phyloP scores from a whole-genome alignment of 108 stramenopile genomes.

The Conticribra weissflogii region DNA sequence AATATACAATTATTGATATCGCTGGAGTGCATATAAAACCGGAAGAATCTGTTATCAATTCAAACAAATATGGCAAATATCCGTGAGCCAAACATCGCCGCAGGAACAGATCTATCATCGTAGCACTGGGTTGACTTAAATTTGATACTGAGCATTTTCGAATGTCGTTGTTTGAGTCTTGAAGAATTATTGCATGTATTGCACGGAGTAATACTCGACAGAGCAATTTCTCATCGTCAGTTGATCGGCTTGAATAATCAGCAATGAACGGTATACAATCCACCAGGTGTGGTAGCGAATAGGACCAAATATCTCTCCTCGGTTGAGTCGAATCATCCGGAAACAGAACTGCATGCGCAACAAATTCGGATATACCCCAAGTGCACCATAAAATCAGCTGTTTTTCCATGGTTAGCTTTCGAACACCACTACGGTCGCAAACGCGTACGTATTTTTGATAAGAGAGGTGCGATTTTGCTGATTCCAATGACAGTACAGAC shows the following conservation, averaged over 20 bases:
- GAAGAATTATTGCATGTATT: conserved; percentile 23
- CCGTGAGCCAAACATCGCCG: conserved; percentile 29
- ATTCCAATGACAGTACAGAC: neutral
- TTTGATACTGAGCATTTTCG: neutral
- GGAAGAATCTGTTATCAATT: conserved; percentile 25
- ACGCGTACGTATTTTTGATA: neutral
- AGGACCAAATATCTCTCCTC: conserved; percentile 16
- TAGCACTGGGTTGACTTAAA: neutral
- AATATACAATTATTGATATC: conserved; percentile 21
- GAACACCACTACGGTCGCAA: neutral
- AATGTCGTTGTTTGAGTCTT: neutral
- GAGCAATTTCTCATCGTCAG: conserved; percentile 11
- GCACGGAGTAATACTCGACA: conserved; percentile 25
- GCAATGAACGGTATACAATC: conserved; percentile 34
- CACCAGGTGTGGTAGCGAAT: conserved; percentile 18
- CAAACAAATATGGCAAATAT: conserved; percentile 32
- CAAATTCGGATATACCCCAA: conserved; percentile 26
- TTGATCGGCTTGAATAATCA: neutral
- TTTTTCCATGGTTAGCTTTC: conserved; percentile 1
- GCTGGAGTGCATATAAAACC: conserved; percentile 24
- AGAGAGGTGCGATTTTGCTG: neutral
- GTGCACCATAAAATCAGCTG: conserved; percentile 19
- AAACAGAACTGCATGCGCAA: conserved; percentile 19
- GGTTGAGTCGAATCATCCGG: conserved; percentile 10
- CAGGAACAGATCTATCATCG: conserved; percentile 5